phyloP scores from a whole-genome alignment of 352 stramenopile genomes.

The Globisporangium takayamanum region DNA sequence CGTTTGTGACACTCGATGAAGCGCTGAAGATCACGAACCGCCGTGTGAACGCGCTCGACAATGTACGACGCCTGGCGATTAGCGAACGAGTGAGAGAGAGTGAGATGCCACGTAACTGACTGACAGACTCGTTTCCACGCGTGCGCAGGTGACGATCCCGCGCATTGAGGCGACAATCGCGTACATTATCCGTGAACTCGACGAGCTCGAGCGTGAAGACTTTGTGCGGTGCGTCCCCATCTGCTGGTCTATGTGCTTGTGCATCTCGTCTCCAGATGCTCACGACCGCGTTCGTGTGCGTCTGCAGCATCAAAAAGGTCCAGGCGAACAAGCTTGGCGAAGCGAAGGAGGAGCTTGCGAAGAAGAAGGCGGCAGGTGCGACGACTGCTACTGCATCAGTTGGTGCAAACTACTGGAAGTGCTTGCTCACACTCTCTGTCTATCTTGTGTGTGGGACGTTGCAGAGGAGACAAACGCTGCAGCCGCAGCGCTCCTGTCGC shows the following conservation, averaged over 20 bases:
- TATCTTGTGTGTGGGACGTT: background rate
- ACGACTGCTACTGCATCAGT: background rate
- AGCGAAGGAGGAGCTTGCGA: conserved; percentile 58
- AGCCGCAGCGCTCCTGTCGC: conserved; percentile 10
- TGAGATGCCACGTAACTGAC: too few species aligned
- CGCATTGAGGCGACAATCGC: conserved; percentile 95
- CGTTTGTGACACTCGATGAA: conserved; percentile 98
- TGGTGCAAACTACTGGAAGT: background rate
- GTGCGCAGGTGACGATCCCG: conserved; percentile 94
- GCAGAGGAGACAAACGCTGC: conserved; percentile 14
- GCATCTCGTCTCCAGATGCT: background rate
- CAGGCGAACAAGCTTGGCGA: conserved; percentile 95
- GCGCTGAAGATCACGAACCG: conserved; percentile 98
- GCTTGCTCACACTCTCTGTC: background rate
- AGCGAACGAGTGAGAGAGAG: too few species aligned
- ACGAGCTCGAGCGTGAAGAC: conserved; percentile 98
- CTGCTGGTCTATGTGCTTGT: background rate
- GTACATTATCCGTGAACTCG: conserved; percentile 97
- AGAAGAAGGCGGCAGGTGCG: conserved; percentile 47
- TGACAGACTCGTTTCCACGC: too few species aligned
- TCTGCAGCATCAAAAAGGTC: conserved; percentile 95
- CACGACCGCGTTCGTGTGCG: conserved; percentile 1
- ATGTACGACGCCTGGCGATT: conserved; percentile 37
- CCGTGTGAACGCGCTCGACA: conserved; percentile 98
- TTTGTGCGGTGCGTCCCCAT: conserved; percentile 60